phyloP scores from a whole-genome alignment of 345 rosid species.

The Anacardium occidentale region DNA sequence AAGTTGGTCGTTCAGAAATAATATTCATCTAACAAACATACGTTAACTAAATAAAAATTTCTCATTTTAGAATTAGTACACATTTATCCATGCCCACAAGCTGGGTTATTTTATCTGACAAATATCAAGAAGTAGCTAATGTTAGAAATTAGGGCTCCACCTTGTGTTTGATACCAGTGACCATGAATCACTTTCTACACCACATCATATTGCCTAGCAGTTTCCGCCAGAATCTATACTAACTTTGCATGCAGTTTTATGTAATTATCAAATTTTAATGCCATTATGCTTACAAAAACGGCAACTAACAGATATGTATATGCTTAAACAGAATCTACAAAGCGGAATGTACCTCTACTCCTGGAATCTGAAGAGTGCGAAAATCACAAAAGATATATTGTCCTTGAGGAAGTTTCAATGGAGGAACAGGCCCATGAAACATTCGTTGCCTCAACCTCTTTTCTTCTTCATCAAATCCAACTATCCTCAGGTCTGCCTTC shows the following conservation, averaged over 20 bases:
- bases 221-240: neutral
- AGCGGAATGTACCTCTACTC: constrained; percentile 50
- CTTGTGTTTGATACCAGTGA: neutral
- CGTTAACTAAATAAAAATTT: neutral
- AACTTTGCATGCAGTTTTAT: neutral
- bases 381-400: constrained; percentile 74
- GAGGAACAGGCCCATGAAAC: constrained; percentile 26
- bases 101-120: neutral
- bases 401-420: constrained; percentile 71
- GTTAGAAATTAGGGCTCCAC: neutral
- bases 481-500: constrained; percentile 58
- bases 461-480: constrained; percentile 92
- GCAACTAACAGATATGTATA: neutral
- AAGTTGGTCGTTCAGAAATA: too few species aligned
- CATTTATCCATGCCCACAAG: neutral
- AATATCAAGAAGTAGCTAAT: neutral
- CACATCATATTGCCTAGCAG: neutral
- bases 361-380: constrained; percentile 76
- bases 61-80: neutral
- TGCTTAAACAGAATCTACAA: neutral
- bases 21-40: neutral
- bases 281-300: neutral
- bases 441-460: constrained; percentile 59
- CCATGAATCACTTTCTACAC: neutral
- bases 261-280: neutral